Percentiles rank a stretch among this genome's conserved stretches.
Conservation (phyloP, 2,329 filamentous ascomycete species). For the Colletotrichum caudatum region DNA sequence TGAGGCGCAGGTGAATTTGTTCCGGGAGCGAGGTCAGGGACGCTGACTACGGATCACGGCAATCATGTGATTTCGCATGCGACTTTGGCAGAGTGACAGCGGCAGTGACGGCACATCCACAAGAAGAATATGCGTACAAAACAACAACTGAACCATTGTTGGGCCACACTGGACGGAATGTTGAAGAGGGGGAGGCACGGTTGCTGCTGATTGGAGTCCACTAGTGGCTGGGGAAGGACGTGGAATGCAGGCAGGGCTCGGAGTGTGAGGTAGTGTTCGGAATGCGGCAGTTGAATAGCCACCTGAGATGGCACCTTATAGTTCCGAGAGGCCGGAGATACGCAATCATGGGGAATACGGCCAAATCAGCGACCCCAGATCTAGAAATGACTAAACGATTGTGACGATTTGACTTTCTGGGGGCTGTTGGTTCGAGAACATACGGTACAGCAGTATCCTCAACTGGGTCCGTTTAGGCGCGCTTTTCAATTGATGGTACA, state of each 20-base stretch:
- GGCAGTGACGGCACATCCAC: neutral
- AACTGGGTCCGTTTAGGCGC: neutral
- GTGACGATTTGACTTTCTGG: neutral
- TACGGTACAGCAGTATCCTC: neutral
- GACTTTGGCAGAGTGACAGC: neutral
- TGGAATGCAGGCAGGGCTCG: neutral
- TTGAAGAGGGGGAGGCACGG: neutral
- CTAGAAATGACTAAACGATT: too few relatives aligned
- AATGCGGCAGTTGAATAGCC: neutral
- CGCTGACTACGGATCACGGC: neutral
- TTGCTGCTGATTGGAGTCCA: neutral
- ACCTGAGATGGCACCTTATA: neutral
- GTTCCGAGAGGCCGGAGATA: neutral
- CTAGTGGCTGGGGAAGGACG: neutral
- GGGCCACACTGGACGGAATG: neutral
- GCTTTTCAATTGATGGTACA: neutral
- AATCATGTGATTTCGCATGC: too few relatives aligned
- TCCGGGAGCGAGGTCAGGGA: neutral
- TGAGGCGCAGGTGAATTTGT: neutral
- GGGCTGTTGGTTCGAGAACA: neutral
- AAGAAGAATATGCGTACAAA: neutral
- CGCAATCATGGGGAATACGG: neutral
- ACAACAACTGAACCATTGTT: neutral
- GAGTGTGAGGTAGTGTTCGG: neutral
- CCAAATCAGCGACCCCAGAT: neutral